Evolutionary conservation across 495 filamentous ascomycete genomes (phyloP).

Genomic region (Lophiostoma macrostomum): DNA sequence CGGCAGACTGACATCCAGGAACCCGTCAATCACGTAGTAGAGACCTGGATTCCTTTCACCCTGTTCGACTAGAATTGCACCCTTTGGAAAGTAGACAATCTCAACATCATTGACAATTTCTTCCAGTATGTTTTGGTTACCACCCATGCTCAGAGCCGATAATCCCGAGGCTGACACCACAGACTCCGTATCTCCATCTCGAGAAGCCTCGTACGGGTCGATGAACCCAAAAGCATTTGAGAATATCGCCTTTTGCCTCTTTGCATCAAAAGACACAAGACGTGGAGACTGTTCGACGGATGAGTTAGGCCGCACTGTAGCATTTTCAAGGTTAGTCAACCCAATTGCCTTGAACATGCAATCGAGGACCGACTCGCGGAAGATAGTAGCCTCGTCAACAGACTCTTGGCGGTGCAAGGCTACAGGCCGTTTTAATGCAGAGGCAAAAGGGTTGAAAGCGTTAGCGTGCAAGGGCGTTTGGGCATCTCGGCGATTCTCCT

Average conservation of each 20-base stretch:
- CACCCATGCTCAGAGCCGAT: slow-evolving; percentile 53
- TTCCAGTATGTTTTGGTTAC: slow-evolving; percentile 55
- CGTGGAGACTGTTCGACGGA: slow-evolving; percentile 83
- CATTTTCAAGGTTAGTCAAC: slow-evolving; percentile 63
- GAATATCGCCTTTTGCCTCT: slow-evolving; percentile 79
- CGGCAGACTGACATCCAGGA: slow-evolving; percentile 84
- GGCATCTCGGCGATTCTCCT: slow-evolving; percentile 32
- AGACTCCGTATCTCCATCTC: slow-evolving; percentile 84
- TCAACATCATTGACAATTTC: slow-evolving; percentile 92
- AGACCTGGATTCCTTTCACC: slow-evolving; percentile 92
- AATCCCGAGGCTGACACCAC: slow-evolving; percentile 62
- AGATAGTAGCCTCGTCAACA: slow-evolving; percentile 77
- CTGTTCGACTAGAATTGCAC: slow-evolving; percentile 93
- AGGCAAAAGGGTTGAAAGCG: slow-evolving; percentile 41
- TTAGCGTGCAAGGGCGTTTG: slow-evolving; percentile 59
- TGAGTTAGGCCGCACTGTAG: slow-evolving; percentile 54
- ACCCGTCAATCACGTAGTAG: slow-evolving; percentile 97
- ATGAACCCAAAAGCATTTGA: slow-evolving; percentile 93
- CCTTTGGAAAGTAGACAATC: slow-evolving; percentile 94
- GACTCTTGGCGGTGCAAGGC: slow-evolving; percentile 66
- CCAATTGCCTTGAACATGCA: slow-evolving; percentile 96
- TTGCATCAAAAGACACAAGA: slow-evolving; percentile 80
- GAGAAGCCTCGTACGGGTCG: slow-evolving; percentile 78
- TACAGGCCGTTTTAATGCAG: slow-evolving; percentile 50
- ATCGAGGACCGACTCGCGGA: slow-evolving; percentile 85